Conservation (phyloP, 2,329 filamentous ascomycete genomes). For the Arthroderma uncinatum region DNA sequence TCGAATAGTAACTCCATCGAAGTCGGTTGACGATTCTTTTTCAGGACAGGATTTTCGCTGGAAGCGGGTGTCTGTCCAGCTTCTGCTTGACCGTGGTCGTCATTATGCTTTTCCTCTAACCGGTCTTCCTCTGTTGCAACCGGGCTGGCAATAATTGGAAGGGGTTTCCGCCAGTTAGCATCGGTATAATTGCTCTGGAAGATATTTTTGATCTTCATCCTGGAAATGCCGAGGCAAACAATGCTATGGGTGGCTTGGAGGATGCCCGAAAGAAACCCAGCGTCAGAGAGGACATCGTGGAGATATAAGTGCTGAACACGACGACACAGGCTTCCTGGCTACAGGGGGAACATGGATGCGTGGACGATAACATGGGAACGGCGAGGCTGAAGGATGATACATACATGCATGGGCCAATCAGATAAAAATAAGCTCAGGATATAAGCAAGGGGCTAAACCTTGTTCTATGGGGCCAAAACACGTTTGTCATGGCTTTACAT, state of each 20-base stretch:
- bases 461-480: too few species aligned
- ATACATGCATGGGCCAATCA: too few species aligned
- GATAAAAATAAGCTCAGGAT: too few species aligned
- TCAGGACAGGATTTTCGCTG: neutral
- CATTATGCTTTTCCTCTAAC: neutral
- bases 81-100: neutral
- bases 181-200: constrained; percentile 8
- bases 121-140: neutral
- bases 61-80: neutral
- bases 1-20: constrained; percentile 49
- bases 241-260: neutral
- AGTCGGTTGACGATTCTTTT: constrained; percentile 26
- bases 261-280: neutral
- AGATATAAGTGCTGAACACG: too few species aligned
- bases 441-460: too few species aligned
- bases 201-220: constrained; percentile 13
- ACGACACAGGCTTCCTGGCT: too few species aligned
- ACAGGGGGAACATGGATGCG: too few species aligned
- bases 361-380: too few species aligned
- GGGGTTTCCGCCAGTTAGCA: constrained; percentile 7
- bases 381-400: too few species aligned
- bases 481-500: too few species aligned
- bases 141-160: constrained; percentile 8
- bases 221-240: neutral
- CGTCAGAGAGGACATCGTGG: too few species aligned